A percentile compares a stretch with the other conserved stretches of the same genome.
These are phyloP conservation scores for Jimgerdemannia lactiflua DNA, from an alignment of 192 early-diverging fungal genomes.

Conservation along the genomic window DNA sequence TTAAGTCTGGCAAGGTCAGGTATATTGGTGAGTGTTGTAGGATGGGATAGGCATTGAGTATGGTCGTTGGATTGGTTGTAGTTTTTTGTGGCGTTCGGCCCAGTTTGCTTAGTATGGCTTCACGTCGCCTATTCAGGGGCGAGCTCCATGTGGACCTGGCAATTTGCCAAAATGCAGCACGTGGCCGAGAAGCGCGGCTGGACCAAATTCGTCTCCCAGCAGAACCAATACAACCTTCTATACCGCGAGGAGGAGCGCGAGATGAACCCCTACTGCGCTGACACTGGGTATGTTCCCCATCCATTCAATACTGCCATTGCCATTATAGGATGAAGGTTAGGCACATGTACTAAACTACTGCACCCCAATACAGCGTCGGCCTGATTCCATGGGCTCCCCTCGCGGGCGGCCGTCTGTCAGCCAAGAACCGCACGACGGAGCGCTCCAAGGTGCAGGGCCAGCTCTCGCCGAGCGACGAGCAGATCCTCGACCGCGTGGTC, in stretches of 20 bases:
- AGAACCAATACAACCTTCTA: slow-evolving; percentile 34
- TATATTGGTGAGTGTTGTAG: slow-evolving; percentile 24
- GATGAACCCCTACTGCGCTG: slow-evolving; percentile 31
- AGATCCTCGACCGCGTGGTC: slow-evolving; percentile 18
- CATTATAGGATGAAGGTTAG: too few relatives aligned
- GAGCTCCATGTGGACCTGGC: slow-evolving; percentile 34
- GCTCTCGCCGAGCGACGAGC: neutral
- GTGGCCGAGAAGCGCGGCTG: slow-evolving; percentile 35
- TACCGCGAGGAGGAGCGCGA: slow-evolving; percentile 42
- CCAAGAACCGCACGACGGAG: slow-evolving; percentile 16
- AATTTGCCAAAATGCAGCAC: slow-evolving; percentile 30
- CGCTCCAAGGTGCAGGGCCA: neutral
- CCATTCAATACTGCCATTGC: neutral
- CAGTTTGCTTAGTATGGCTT: too few relatives aligned
- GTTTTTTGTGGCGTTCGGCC: too few relatives aligned
- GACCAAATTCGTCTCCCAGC: slow-evolving; percentile 28
- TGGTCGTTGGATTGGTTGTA: too few relatives aligned
- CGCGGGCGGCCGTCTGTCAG: slow-evolving; percentile 23
- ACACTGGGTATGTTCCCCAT: slow-evolving; percentile 10
- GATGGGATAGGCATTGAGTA: neutral
- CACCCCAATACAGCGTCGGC: slow-evolving; percentile 7
- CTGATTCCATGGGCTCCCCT: slow-evolving; percentile 24
- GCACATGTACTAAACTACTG: too few relatives aligned
- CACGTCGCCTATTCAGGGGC: neutral
- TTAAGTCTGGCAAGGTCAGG: slow-evolving; percentile 57